These are phyloP conservation scores for Scheffersomyces spartinae DNA, from an alignment of 805 yeast genomes.

Conservation along the genomic window DNA sequence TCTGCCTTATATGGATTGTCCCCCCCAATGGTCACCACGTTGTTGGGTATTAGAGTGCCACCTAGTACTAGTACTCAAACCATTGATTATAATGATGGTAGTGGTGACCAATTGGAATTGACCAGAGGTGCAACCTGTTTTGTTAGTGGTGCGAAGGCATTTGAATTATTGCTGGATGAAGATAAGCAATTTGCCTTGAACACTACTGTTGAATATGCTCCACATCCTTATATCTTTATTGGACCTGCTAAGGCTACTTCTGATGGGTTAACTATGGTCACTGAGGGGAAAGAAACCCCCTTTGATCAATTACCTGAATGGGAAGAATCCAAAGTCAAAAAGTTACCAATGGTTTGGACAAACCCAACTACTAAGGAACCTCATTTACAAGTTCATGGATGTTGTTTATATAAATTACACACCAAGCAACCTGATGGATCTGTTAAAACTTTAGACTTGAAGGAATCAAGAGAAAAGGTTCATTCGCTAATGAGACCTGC, in stretches of 20 bases:
- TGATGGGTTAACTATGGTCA: constrained; percentile 79
- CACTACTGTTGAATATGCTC: constrained; percentile 82
- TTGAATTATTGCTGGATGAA: constrained; percentile 50
- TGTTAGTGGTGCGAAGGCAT: constrained; percentile 75
- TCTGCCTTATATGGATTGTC: constrained; percentile 78
- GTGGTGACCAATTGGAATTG: constrained; percentile 50
- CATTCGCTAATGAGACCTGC: constrained; percentile 80
- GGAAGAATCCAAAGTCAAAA: constrained; percentile 71
- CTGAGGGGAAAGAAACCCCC: constrained; percentile 62
- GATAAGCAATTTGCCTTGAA: constrained; percentile 65
- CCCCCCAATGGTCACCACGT: constrained; percentile 80
- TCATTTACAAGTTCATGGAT: constrained; percentile 81
- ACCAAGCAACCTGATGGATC: constrained; percentile 41
- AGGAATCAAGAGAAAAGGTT: constrained; percentile 61
- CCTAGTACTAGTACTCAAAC: constrained; percentile 49
- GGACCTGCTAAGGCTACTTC: constrained; percentile 71
- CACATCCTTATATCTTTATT: constrained; percentile 84
- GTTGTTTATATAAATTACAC: constrained; percentile 63
- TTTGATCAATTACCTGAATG: constrained; percentile 68
- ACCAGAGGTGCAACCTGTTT: constrained; percentile 87
- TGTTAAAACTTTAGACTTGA: constrained; percentile 40
- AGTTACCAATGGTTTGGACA: constrained; percentile 83
- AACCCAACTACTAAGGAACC: constrained; percentile 77
- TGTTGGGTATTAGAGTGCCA: constrained; percentile 76
- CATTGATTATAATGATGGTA: constrained; percentile 47